phyloP scores from a whole-genome alignment of 1,139 yeast species.

The Yamadazyma mexicana region DNA sequence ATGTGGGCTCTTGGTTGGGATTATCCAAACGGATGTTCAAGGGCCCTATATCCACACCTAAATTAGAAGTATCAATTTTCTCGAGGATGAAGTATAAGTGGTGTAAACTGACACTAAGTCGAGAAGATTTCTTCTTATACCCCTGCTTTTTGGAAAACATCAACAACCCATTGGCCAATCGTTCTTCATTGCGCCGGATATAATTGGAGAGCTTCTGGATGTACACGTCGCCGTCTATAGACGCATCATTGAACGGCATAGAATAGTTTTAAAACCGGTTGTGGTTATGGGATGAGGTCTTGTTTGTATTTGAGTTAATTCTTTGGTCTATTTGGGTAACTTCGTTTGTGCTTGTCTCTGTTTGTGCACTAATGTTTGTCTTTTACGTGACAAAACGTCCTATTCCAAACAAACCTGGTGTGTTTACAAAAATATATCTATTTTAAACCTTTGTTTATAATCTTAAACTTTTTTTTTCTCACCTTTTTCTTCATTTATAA shows the following conservation, averaged over 20 bases:
- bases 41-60: conserved; percentile 63
- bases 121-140: conserved; percentile 46
- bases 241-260: conserved; percentile 18
- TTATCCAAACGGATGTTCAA: conserved; percentile 58
- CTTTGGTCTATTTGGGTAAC: background rate
- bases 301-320: background rate
- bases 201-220: conserved; percentile 42
- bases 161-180: conserved; percentile 46
- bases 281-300: background rate
- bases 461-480: background rate
- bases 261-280: background rate
- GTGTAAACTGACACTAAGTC: conserved; percentile 59
- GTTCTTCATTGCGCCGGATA: conserved; percentile 44
- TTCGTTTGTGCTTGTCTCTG: background rate
- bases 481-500: background rate
- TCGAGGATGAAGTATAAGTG: conserved; percentile 63
- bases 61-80: conserved; percentile 52
- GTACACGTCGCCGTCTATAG: conserved; percentile 46
- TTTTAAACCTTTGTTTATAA: background rate
- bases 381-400: too few species aligned
- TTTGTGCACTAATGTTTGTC: too few species aligned
- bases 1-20: conserved; percentile 59
- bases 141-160: conserved; percentile 36
- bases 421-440: too few species aligned
- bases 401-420: too few species aligned